phyloP scores from a whole-genome alignment of 2,329 filamentous ascomycete species.

The Aspergillus brasiliensis region DNA sequence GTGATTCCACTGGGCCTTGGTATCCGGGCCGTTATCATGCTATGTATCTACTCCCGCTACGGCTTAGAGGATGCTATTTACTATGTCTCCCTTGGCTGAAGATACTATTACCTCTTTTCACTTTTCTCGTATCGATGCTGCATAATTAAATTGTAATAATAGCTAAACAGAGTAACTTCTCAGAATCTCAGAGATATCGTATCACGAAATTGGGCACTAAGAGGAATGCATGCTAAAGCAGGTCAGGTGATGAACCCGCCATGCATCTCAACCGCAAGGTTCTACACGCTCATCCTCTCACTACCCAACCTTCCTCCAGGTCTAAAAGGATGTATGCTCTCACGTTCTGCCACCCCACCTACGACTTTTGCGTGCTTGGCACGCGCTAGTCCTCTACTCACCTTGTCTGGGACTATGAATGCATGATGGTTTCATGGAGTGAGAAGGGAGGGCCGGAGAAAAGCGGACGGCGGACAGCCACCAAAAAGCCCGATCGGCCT shows the following conservation, averaged over 20 bases:
- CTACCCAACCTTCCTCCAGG: too few relatives aligned
- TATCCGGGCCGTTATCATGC: not conserved
- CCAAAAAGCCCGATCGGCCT: too few relatives aligned
- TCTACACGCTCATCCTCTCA: not conserved
- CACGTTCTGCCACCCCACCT: too few relatives aligned
- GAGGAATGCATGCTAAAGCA: not conserved
- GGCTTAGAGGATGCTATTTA: not conserved
- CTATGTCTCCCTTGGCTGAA: not conserved
- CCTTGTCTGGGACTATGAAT: too few relatives aligned
- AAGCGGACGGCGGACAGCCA: too few relatives aligned
- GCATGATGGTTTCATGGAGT: too few relatives aligned
- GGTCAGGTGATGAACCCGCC: not conserved
- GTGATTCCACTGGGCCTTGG: not conserved
- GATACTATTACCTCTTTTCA: not conserved
- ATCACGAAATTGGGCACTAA: not conserved
- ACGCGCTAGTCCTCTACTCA: too few relatives aligned
- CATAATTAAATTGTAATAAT: slow-evolving; percentile 2
- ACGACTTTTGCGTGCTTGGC: too few relatives aligned
- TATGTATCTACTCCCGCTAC: not conserved
- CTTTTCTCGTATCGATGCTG: not conserved
- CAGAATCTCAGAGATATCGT: not conserved
- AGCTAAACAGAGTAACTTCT: not conserved
- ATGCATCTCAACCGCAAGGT: not conserved
- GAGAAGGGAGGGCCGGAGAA: too few relatives aligned
- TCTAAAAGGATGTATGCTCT: too few relatives aligned